phyloP scores from a whole-genome alignment of 331 rosid genomes.

The Telfairia occidentalis region DNA sequence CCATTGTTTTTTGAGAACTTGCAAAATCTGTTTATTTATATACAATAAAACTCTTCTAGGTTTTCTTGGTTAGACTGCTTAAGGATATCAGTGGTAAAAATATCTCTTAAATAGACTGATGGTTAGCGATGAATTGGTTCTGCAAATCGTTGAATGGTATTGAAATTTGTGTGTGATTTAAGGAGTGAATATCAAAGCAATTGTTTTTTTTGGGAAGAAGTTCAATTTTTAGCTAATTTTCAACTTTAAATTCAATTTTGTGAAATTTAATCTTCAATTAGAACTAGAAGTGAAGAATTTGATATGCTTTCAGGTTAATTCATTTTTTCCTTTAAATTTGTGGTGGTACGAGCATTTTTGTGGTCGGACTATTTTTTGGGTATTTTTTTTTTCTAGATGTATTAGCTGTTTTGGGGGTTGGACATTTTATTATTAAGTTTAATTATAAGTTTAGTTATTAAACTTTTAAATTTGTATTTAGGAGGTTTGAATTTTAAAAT shows the following conservation, averaged over 20 bases:
- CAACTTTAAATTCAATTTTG: neutral
- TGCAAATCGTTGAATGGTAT: neutral
- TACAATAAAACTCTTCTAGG: neutral
- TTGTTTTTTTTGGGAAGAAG: neutral
- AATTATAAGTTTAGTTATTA: too few species aligned
- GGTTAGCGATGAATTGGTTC: neutral
- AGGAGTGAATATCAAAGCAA: neutral
- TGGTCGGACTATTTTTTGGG: neutral
- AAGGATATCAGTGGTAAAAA: neutral
- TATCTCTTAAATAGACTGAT: neutral
- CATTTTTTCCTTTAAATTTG: too few species aligned
- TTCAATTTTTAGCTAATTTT: too few species aligned
- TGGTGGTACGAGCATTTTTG: neutral
- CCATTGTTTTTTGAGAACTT: neutral
- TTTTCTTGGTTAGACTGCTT: neutral
- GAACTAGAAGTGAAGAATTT: too few species aligned
- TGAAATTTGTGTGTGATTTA: neutral
- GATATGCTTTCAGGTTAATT: too few species aligned
- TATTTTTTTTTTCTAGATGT: too few species aligned
- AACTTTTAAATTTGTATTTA: too few species aligned
- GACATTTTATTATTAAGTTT: too few species aligned
- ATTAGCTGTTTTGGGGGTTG: too few species aligned
- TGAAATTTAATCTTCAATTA: too few species aligned
- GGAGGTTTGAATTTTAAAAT: too few species aligned
- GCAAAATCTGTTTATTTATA: neutral